Percentiles rank a stretch among this genome's conserved stretches.
Conservation (phyloP, 768 basidiomycete genomes). For the Boletus insuetus region DNA sequence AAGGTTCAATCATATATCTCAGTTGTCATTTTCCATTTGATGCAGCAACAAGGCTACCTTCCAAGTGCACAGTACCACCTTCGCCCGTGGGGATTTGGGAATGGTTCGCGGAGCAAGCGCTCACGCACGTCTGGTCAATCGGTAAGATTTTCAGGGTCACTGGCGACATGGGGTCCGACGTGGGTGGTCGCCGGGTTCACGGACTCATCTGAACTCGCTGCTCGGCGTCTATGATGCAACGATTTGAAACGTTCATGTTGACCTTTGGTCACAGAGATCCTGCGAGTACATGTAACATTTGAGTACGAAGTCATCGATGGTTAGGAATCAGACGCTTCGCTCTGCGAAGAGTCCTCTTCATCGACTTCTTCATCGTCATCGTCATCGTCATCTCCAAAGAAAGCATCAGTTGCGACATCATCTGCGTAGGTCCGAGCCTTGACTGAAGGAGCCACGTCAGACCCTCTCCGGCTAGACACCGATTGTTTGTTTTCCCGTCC, state of each 20-base stretch:
- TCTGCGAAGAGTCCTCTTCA: conserved; percentile 16
- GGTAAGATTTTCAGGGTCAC: neutral
- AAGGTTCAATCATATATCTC: neutral
- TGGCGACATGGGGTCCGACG: no score
- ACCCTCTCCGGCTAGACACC: neutral
- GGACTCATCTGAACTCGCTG: neutral
- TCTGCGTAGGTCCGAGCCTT: conserved; percentile 9
- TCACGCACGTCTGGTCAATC: neutral
- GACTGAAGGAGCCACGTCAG: neutral
- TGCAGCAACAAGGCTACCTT: neutral
- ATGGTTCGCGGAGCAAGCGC: neutral
- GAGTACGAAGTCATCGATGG: neutral
- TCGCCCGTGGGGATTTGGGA: neutral
- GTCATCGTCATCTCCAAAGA: conserved; percentile 29
- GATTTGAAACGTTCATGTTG: neutral
- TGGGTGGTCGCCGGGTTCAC: neutral
- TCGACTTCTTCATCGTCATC: conserved; percentile 8
- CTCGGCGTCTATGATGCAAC: neutral
- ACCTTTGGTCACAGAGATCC: conserved; percentile 39
- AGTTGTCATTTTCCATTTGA: no score
- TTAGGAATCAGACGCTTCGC: conserved; percentile 15
- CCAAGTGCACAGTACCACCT: no score
- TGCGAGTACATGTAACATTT: conserved; percentile 60
- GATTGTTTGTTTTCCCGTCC: conserved; percentile 5
- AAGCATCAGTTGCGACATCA: conserved; percentile 22